Percentiles rank a stretch among this genome's conserved stretches.
These are phyloP conservation scores for Rhizophora apiculata DNA, from an alignment of 345 rosid species.

Conservation along the genomic window DNA sequence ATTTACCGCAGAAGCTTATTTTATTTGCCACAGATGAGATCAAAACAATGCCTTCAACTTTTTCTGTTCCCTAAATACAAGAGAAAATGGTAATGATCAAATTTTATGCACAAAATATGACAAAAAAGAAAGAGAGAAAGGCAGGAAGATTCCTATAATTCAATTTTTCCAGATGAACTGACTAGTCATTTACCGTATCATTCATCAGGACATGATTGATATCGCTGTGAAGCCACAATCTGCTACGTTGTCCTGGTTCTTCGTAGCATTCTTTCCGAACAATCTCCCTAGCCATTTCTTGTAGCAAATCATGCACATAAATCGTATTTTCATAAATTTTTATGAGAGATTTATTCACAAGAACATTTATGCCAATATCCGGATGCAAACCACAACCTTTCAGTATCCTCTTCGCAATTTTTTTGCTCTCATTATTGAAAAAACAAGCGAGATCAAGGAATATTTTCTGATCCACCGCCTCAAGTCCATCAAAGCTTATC, in stretches of 20 bases:
- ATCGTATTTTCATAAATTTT: not conserved
- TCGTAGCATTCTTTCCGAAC: slow-evolving; percentile 5
- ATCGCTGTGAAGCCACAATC: slow-evolving; percentile 12
- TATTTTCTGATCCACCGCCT: slow-evolving; percentile 5
- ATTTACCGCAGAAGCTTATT: not conserved
- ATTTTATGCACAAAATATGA: not conserved
- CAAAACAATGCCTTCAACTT: slow-evolving; percentile 15
- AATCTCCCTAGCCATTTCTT: slow-evolving; percentile 17
- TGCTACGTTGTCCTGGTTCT: slow-evolving; percentile 21
- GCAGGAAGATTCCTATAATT: not conserved
- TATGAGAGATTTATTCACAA: slow-evolving; percentile 11
- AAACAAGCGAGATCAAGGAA: slow-evolving; percentile 29
- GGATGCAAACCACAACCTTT: slow-evolving; percentile 10
- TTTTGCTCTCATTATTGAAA: not conserved
- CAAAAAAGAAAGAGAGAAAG: too few species aligned
- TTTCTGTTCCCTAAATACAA: slow-evolving; percentile 15
- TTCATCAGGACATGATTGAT: slow-evolving; percentile 4
- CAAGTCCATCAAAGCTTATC: slow-evolving; percentile 25
- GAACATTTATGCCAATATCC: slow-evolving; percentile 14
- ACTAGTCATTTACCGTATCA: slow-evolving; percentile 7
- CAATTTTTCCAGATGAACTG: too few species aligned
- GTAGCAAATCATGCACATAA: slow-evolving; percentile 16
- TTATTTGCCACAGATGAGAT: not conserved
- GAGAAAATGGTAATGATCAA: not conserved
- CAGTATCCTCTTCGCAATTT: not conserved